Conservation (phyloP, 352 stramenopile genomes). For the Phytopythium montanum region DNA sequence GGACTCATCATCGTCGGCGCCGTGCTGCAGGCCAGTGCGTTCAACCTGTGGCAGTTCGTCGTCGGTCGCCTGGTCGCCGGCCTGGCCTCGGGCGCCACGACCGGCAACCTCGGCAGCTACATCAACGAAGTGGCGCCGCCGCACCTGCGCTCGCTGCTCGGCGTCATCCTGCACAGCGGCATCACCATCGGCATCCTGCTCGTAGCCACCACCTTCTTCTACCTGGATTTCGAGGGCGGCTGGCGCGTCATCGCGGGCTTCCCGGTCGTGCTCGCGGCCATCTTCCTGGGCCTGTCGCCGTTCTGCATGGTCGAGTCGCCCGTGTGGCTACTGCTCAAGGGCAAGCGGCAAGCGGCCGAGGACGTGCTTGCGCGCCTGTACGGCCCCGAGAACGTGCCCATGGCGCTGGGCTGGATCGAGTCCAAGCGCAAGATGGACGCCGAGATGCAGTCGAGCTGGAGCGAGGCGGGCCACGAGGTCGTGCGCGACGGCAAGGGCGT, state of each 20-base stretch:
- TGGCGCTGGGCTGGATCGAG: conserved; percentile 33
- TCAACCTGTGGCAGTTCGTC: conserved; percentile 32
- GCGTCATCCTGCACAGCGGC: conserved; percentile 28
- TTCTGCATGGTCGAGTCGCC: conserved; percentile 53
- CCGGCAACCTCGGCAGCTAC: conserved; percentile 35
- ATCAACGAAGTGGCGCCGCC: conserved; percentile 47
- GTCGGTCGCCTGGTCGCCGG: conserved; percentile 43
- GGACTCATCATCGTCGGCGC: conserved; percentile 36
- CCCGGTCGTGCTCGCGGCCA: conserved; percentile 37
- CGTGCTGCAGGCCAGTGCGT: conserved; percentile 23
- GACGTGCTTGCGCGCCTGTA: conserved; percentile 28
- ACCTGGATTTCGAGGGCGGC: conserved; percentile 38
- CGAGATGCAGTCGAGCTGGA: conserved; percentile 27
- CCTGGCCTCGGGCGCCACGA: conserved; percentile 44
- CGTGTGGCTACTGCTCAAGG: conserved; percentile 43
- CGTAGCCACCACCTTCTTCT: conserved; percentile 50
- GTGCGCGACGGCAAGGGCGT: conserved; percentile 27
- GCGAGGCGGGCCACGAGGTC: conserved; percentile 22
- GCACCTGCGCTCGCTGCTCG: conserved; percentile 33
- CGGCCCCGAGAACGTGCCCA: conserved; percentile 30
- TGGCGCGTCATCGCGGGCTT: conserved; percentile 64
- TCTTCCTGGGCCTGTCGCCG: conserved; percentile 40
- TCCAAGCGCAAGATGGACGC: conserved; percentile 30
- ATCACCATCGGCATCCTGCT: conserved; percentile 41
- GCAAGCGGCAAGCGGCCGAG: conserved; percentile 25